Percentiles rank a stretch among this genome's conserved stretches.
Evolutionary conservation across 331 rosid species (phyloP).

Genomic region (Arachis monticola): DNA sequence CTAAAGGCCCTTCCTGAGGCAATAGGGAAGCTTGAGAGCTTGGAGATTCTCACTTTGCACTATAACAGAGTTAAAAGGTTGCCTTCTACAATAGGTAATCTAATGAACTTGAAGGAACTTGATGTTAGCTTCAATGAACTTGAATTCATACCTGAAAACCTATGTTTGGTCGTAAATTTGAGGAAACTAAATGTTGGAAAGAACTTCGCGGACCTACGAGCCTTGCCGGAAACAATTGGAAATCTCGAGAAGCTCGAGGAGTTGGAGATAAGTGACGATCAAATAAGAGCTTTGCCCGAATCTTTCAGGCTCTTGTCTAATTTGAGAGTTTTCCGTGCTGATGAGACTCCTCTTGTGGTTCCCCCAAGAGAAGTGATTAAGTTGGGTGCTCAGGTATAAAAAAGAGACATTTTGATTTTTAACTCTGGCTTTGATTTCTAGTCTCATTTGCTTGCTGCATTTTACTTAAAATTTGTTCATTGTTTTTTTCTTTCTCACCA

Average conservation of each 20-base stretch:
- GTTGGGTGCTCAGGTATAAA: constrained; percentile 81
- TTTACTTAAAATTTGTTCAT: constrained; percentile 1
- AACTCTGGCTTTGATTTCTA: constrained; percentile 22
- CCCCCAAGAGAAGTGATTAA: constrained; percentile 75
- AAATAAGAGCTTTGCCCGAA: constrained; percentile 72
- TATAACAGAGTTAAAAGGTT: constrained; percentile 76
- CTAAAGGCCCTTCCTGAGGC: constrained; percentile 91
- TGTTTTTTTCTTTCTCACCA: constrained; percentile 42
- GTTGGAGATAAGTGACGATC: constrained; percentile 88
- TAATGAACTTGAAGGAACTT: constrained; percentile 74
- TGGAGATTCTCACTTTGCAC: constrained; percentile 78
- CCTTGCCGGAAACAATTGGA: constrained; percentile 84
- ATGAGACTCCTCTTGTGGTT: constrained; percentile 83
- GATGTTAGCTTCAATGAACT: constrained; percentile 93
- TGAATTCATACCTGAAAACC: constrained; percentile 67
- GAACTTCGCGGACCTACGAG: constrained; percentile 83
- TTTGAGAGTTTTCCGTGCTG: constrained; percentile 61
- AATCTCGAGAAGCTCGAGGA: constrained; percentile 93
- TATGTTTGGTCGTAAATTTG: constrained; percentile 70
- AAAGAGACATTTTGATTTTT: constrained; percentile 1
- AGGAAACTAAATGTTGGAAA: constrained; percentile 74
- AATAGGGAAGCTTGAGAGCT: constrained; percentile 74
- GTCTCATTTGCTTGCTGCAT: not conserved
- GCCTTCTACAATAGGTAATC: constrained; percentile 76
- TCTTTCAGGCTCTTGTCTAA: constrained; percentile 77